These are phyloP conservation scores for Mycena leptocephala DNA, from an alignment of 768 basidiomycete species.

Conservation along the genomic window DNA sequence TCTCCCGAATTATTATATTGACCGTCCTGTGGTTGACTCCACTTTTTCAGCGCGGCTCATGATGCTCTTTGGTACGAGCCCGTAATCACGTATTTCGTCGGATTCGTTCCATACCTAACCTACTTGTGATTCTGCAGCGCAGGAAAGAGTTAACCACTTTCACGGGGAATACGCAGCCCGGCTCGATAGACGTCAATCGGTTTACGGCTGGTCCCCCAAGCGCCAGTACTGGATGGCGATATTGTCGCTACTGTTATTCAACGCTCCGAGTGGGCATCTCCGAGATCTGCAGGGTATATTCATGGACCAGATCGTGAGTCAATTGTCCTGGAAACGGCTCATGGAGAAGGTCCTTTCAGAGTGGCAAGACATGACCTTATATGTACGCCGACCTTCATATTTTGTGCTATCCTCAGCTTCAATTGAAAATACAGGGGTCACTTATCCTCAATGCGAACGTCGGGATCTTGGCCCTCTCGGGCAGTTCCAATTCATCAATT, in stretches of 20 bases:
- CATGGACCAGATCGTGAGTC: neutral
- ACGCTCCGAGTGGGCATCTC: neutral
- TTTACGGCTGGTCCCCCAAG: neutral
- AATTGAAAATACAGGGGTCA: too few relatives aligned
- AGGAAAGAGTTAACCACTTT: neutral
- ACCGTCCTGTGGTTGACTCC: neutral
- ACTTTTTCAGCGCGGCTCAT: neutral
- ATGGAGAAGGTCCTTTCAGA: neutral
- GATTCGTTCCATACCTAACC: too few relatives aligned
- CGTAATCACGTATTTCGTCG: neutral
- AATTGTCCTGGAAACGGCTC: neutral
- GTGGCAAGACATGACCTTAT: neutral
- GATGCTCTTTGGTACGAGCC: neutral
- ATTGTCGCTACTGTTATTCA: neutral
- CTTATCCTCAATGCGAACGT: too few relatives aligned
- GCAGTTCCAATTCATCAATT: too few relatives aligned
- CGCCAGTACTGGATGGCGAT: neutral
- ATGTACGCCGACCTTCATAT: slow-evolving; percentile 8
- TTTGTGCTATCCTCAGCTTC: too few relatives aligned
- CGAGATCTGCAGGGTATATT: neutral
- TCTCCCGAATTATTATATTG: neutral
- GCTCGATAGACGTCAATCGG: neutral
- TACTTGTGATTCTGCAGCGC: neutral
- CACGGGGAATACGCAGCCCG: slow-evolving; percentile 7
- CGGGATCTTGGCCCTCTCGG: too few relatives aligned